Conservation (phyloP, 257 asterid species). For the Petunia secreta region DNA sequence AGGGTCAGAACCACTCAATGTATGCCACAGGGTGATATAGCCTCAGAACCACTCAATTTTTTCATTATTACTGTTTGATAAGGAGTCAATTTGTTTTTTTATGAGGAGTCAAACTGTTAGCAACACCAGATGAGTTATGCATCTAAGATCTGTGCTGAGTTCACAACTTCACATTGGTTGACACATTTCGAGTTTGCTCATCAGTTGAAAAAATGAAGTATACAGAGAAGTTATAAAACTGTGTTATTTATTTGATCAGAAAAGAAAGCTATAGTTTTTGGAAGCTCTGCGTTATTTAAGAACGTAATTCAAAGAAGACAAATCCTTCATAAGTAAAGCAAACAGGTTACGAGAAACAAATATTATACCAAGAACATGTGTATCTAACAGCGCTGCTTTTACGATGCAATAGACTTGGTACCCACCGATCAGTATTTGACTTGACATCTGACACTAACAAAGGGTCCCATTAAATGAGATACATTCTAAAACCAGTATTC, state of each 20-base stretch:
- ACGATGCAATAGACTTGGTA: not conserved
- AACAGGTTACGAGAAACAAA: not conserved
- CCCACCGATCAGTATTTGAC: conserved; percentile 1
- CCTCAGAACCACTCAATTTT: not conserved
- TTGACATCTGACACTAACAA: no score
- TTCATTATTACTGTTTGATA: no score
- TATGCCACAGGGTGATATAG: not conserved
- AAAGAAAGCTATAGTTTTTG: no score
- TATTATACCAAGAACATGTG: not conserved
- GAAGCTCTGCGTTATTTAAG: not conserved
- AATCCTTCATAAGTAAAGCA: conserved; percentile 1
- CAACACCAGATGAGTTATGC: not conserved
- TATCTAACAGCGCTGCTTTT: conserved; percentile 1
- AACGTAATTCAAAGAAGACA: not conserved
- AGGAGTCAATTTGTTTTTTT: no score
- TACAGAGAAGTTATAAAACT: no score
- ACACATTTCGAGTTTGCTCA: no score
- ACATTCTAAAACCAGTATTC: not conserved
- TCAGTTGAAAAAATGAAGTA: no score
- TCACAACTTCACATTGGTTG: not conserved
- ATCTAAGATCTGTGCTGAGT: not conserved
- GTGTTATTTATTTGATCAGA: no score
- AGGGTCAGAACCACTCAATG: not conserved
- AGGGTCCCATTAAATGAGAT: not conserved
- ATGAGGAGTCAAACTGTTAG: not conserved